Evolutionary conservation across 306 rosid species (phyloP), one percentile per base, ranked within the genome.

Genomic region (Quercus aquifolioides): DNA sequence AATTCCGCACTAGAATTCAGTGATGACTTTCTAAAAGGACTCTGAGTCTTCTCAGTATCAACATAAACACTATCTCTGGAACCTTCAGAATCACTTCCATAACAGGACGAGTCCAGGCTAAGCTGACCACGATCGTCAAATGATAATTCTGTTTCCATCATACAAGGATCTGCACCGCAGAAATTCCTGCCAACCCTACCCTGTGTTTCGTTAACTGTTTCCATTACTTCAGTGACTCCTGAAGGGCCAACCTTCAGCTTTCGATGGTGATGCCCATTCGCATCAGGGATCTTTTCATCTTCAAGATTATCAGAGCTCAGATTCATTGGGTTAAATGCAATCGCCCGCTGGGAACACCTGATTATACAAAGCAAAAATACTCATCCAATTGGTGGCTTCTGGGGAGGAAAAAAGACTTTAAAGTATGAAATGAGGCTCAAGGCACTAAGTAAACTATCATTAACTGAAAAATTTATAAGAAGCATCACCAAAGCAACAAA

Each of bases 91-190:
- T 88, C 94, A 83, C 82, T 83, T 62, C 60, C 91, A 80, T 81
- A 78, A 81, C 86, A 92, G 77, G 94, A 88, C 71, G 92, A 77
- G 51, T 46, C 80, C 85, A 89, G 86, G 84, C 88, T 88, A 77
- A 81, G 87, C 55, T 87, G 71, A 74, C 30, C 88, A 38, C 80
- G 87, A 85, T 88, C 93, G 55, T 85, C 88, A 74, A 88, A 84
- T 71, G 88, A 88, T 79, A 90, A 68, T 78, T 86, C 91, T 74
- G 93, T 73, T 73, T 88, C 93, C 70, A 68, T 72, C 88, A 78
- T 79, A 86, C 76, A 74, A 57, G 81, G 83, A 85, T 83, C 86
- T 46, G 83, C 80, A 87, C 43, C 41, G 55, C 30, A 81, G 68
- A 82, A 65, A 35, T 80, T 84, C 55, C 57, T 19, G 62, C 72